A percentile compares a stretch with the other conserved stretches of the same genome.
Conservation (phyloP, 805 yeast genomes). For the Wickerhamomyces bovis region DNA sequence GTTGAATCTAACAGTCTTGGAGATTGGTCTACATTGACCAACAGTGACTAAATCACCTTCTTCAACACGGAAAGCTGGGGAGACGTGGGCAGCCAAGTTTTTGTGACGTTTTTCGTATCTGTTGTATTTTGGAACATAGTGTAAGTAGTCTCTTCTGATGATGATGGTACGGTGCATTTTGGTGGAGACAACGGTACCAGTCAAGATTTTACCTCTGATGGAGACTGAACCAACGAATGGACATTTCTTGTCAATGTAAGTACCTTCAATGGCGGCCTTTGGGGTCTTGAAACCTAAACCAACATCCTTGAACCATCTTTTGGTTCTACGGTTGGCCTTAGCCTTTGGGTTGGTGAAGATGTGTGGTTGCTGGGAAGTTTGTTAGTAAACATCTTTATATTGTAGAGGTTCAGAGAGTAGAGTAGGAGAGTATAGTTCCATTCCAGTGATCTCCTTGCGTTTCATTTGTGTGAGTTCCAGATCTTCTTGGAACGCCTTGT, state of each 20-base stretch:
- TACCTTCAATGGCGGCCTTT: constrained; percentile 95
- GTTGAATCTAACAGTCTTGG: constrained; percentile 99
- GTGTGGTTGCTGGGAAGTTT: constrained; percentile 85
- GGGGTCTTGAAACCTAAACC: constrained; percentile 99
- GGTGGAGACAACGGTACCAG: constrained; percentile 99
- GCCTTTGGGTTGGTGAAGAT: constrained; percentile 99
- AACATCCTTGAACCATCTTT: constrained; percentile 99
- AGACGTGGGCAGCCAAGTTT: constrained; percentile 99
- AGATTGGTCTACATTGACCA: constrained; percentile 99
- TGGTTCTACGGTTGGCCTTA: constrained; percentile 96
- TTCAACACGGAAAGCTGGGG: constrained; percentile 99
- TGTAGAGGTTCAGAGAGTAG: neutral
- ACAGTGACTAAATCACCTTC: constrained; percentile 99
- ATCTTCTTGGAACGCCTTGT: no score
- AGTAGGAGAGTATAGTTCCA: neutral
- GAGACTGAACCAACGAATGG: constrained; percentile 97
- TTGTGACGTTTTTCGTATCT: constrained; percentile 99
- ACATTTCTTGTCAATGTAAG: constrained; percentile 99
- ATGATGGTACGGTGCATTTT: constrained; percentile 99
- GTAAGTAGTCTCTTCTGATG: constrained; percentile 99
- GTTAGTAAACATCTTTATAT: constrained; percentile 30
- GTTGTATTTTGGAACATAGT: constrained; percentile 99
- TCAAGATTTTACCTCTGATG: constrained; percentile 98
- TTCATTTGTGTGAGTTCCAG: no score
- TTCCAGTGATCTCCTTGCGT: no score